Evolutionary conservation across 352 stramenopile genomes (phyloP).

Genomic region (Globisporangium nodosum): DNA sequence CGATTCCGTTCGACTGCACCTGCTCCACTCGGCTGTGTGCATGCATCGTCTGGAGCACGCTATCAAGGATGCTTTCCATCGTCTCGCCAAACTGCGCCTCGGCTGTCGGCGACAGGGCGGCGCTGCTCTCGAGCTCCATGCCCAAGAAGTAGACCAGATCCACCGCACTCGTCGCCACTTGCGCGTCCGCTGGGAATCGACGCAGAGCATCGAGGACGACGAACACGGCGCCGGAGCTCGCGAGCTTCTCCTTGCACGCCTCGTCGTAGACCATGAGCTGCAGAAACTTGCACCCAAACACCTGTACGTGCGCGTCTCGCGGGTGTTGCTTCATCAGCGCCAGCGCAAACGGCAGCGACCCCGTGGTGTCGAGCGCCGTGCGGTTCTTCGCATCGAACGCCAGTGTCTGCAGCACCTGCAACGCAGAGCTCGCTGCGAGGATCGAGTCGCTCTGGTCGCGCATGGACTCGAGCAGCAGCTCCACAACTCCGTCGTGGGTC

Average conservation of each 20-base stretch:
- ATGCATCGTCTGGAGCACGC: constrained; percentile 30
- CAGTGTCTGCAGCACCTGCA: constrained; percentile 50
- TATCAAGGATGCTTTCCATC: constrained; percentile 19
- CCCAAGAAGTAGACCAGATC: constrained; percentile 58
- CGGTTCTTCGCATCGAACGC: constrained; percentile 36
- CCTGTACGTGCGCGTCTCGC: constrained; percentile 27
- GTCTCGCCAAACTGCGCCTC: constrained; percentile 2
- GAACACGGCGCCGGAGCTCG: constrained; percentile 22
- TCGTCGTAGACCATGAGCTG: constrained; percentile 66
- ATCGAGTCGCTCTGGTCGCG: constrained; percentile 6
- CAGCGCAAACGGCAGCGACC: constrained; percentile 26
- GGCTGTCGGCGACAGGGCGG: neutral
- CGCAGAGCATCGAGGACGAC: constrained; percentile 28
- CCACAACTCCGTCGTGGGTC: constrained; percentile 28
- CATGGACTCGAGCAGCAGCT: constrained; percentile 28
- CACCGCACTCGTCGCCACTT: constrained; percentile 34
- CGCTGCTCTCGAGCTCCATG: constrained; percentile 30
- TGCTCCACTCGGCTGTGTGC: constrained; percentile 23
- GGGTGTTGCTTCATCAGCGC: constrained; percentile 28
- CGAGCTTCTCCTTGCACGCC: constrained; percentile 37
- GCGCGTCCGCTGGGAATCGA: constrained; percentile 25
- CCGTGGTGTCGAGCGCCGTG: constrained; percentile 19
- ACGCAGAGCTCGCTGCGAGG: constrained; percentile 12
- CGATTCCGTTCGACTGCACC: constrained; percentile 47
- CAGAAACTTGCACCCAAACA: constrained; percentile 58